Base-by-base conservation (phyloP, 768 basidiomycete genomes). In the Brasilioporus rufonigricans region DNA sequence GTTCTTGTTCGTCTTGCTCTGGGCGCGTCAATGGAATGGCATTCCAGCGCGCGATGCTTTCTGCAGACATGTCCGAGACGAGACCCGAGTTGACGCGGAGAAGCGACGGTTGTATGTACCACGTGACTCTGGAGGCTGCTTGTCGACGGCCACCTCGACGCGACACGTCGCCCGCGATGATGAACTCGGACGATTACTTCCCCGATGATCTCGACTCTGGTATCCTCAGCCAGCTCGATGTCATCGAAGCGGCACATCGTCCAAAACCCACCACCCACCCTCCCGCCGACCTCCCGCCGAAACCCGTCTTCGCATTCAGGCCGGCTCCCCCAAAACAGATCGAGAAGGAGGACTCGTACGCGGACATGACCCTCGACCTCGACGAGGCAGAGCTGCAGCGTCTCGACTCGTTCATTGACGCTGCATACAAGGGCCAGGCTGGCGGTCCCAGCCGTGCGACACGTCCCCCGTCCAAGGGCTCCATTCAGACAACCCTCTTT, bases 131-230 rank as follows among this genome's bases (percentile, higher is more conserved):
- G 36, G 18, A 11, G 6, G 8, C 39, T 19, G 18, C 35, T 36
- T 13, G 26, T 24, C 40, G 18, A 21, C n/a, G n/a, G n/a, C 50
- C 21, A 50, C 56, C 43, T 52, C 36, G 18, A 29, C 27, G 46
- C 52, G 38, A 29, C 27, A 48, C 52, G 38, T 41, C 55, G 40
- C 12, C 46, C 52, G 14, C 10, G 27, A 58, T 61, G 57, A 89
- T 91, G 88, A 87, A 84, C 75, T 89, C 87, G 33, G 89, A 89
- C 73, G 85, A 78, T 39, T 89, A 85, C 65, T 91, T 87, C 65
- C 80, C 82, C 57, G 84, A 83, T 57, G 85, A 86, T 5, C 61
- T 87, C 36, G 80, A 90, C 69, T 79, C 79, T 41, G 80, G 77
- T 33, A 77, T 81, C 4, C 63, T 90, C 8, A 71, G 78, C 35